phyloP scores from a whole-genome alignment of 2,329 filamentous ascomycete genomes.

The Achaetomium macrosporum region DNA sequence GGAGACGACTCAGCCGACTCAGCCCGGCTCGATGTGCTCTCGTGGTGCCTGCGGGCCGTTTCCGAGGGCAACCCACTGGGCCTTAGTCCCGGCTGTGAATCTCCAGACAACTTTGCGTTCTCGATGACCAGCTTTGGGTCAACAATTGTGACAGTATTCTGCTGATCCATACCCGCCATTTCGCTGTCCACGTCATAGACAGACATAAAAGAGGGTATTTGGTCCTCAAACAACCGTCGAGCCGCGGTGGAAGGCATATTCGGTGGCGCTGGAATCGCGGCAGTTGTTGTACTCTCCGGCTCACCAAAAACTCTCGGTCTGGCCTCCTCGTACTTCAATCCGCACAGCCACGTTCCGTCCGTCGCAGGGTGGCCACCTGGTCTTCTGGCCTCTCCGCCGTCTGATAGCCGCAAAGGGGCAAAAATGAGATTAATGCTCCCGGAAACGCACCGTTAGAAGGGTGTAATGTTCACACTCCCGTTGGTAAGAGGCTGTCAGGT shows the following conservation, averaged over 20 bases:
- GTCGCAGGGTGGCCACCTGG: slow-evolving; percentile 19
- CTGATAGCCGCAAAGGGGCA: slow-evolving; percentile 14
- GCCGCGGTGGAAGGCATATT: slow-evolving; percentile 59
- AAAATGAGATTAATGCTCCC: slow-evolving; percentile 4
- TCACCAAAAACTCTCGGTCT: slow-evolving; percentile 7
- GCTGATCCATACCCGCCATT: slow-evolving; percentile 48
- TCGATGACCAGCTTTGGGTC: slow-evolving; percentile 47
- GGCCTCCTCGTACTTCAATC: slow-evolving; percentile 16
- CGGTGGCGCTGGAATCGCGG: slow-evolving; percentile 9
- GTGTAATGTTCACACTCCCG: not conserved
- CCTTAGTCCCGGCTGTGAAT: slow-evolving; percentile 34
- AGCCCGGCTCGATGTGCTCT: slow-evolving; percentile 71
- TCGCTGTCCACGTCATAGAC: slow-evolving; percentile 62
- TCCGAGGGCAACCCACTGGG: slow-evolving; percentile 40
- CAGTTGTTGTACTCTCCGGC: not conserved
- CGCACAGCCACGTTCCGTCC: slow-evolving; percentile 17
- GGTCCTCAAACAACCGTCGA: slow-evolving; percentile 58
- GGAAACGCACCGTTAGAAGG: not conserved
- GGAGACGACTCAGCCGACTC: slow-evolving; percentile 92
- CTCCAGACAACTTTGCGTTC: slow-evolving; percentile 30
- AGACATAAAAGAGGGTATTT: slow-evolving; percentile 71
- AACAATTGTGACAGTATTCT: slow-evolving; percentile 48
- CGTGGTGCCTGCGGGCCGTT: slow-evolving; percentile 61
- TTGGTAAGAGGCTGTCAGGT: slow-evolving; percentile 14
- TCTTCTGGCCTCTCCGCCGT: slow-evolving; percentile 16